Evolutionary conservation across 73 alveolate species (phyloP).

Genomic region (Effrenium voratum): DNA sequence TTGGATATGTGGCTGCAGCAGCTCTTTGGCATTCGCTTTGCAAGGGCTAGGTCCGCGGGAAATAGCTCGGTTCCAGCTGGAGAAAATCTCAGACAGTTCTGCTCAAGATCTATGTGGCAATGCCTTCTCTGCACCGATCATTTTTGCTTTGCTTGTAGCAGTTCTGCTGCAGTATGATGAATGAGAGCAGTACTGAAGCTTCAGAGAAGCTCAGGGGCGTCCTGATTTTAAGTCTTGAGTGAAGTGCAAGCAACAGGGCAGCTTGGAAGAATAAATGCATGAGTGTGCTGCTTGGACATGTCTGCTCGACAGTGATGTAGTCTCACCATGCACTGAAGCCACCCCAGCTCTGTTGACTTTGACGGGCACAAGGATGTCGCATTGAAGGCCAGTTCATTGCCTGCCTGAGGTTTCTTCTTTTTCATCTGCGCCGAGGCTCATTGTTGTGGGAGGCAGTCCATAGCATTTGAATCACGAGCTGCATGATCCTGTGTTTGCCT

Average conservation of each 20-base stretch:
- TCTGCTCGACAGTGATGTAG: background rate
- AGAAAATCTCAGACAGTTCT: background rate
- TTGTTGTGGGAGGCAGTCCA: too few relatives aligned
- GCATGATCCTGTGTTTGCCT: too few relatives aligned
- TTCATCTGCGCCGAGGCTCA: too few relatives aligned
- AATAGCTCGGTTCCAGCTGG: background rate
- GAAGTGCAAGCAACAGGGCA: background rate
- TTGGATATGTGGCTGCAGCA: background rate
- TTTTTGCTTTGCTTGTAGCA: background rate
- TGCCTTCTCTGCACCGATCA: background rate
- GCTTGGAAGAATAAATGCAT: background rate
- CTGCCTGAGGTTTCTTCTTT: too few relatives aligned
- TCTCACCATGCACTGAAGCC: background rate
- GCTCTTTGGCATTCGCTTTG: background rate
- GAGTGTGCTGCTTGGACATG: background rate
- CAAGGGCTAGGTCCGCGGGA: background rate
- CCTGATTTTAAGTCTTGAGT: background rate
- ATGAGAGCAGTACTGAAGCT: too few relatives aligned
- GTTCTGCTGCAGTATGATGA: background rate
- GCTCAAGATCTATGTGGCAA: background rate
- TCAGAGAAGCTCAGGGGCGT: background rate
- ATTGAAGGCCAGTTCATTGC: too few relatives aligned
- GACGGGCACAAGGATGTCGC: too few relatives aligned
- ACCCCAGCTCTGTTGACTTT: too few relatives aligned
- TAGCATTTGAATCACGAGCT: too few relatives aligned